Evolutionary conservation across 2,329 filamentous ascomycete genomes (phyloP), one percentile per base, ranked within the genome.

Genomic region (Penicillium paneum): DNA sequence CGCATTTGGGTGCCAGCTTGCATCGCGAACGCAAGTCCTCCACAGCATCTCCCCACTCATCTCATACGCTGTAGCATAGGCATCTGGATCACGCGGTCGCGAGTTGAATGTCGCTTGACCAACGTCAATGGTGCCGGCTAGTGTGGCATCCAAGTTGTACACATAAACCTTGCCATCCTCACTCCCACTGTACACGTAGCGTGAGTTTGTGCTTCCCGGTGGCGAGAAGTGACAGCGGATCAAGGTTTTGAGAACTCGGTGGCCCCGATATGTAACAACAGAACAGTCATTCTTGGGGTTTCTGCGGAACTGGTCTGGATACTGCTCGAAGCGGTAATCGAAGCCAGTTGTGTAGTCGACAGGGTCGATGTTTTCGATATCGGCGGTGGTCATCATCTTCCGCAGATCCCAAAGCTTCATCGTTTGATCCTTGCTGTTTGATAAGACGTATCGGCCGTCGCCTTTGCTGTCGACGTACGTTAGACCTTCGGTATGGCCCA

Each of bases 341-440:
- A 86, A 87, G 31, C 79, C 79, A 2, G 80, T 84, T 0, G 81
- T 82, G 67, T 81, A 84, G 28, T 70, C 67, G 49, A 74, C 69
- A 5, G 77, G 73, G 46, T 85, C 76, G 53, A 86, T 78, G 5
- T 70, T 71, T 56, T 83, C 81, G 66, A 78, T 73, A 71, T 75
- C 71, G 32, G 86, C 81, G 0, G 88, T 87, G 5, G 85, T 85
- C 79, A 94, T 89, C 81, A 91, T 93, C 80, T 90, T 95, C 48
- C 93, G 82, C 52, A 97, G 71, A 71, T 99, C 94, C 94, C 94
- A 99, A 0, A 99, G 81, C 74, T 97, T 97, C 84, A 96, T 96
- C 39, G 87, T 93, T 72, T 97, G 94, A 68, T 99, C 94, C 70
- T 97, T 99, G 58, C 86, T 90, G 66, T 99, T 99, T 62, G 88